Evolutionary conservation across 2,329 filamentous ascomycete genomes (phyloP).

Genomic region (Fusarium pseudonygamai): DNA sequence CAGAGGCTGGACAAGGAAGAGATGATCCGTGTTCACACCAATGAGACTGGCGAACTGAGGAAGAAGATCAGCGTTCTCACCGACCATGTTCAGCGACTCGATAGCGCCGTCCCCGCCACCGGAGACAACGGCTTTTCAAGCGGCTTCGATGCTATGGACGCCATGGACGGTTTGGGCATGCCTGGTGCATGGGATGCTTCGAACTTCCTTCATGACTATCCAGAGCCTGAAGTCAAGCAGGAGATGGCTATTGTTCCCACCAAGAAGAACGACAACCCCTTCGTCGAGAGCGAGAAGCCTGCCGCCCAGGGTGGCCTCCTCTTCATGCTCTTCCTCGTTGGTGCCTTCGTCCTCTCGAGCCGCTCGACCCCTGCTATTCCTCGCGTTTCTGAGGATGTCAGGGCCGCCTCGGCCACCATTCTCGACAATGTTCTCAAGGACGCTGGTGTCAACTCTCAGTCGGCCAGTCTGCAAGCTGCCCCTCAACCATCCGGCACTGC

Average conservation of each 20-base stretch:
- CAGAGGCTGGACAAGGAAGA: slow-evolving; percentile 91
- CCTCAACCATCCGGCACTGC: slow-evolving; percentile 62
- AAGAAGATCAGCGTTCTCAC: slow-evolving; percentile 90
- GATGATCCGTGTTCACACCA: slow-evolving; percentile 85
- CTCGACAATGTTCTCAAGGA: slow-evolving; percentile 86
- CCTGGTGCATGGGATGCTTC: slow-evolving; percentile 83
- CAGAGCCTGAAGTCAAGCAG: slow-evolving; percentile 69
- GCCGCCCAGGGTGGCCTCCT: slow-evolving; percentile 83
- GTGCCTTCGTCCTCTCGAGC: slow-evolving; percentile 94
- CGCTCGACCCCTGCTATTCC: slow-evolving; percentile 77
- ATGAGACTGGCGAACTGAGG: slow-evolving; percentile 89
- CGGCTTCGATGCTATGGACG: slow-evolving; percentile 82
- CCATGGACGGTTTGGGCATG: slow-evolving; percentile 87
- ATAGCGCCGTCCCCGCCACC: slow-evolving; percentile 61
- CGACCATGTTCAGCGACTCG: slow-evolving; percentile 75
- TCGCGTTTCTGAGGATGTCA: slow-evolving; percentile 81
- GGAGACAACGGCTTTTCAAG: slow-evolving; percentile 72
- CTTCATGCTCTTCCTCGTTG: slow-evolving; percentile 95
- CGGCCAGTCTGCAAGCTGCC: slow-evolving; percentile 57
- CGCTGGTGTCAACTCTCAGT: slow-evolving; percentile 66
- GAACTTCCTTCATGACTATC: slow-evolving; percentile 75
- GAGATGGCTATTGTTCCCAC: slow-evolving; percentile 63
- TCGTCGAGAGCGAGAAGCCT: slow-evolving; percentile 67
- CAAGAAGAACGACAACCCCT: slow-evolving; percentile 59
- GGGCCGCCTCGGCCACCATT: slow-evolving; percentile 78